Conservation (phyloP, 2,329 filamentous ascomycete genomes). For the Ophiocordyceps camponoti-rufipedis region DNA sequence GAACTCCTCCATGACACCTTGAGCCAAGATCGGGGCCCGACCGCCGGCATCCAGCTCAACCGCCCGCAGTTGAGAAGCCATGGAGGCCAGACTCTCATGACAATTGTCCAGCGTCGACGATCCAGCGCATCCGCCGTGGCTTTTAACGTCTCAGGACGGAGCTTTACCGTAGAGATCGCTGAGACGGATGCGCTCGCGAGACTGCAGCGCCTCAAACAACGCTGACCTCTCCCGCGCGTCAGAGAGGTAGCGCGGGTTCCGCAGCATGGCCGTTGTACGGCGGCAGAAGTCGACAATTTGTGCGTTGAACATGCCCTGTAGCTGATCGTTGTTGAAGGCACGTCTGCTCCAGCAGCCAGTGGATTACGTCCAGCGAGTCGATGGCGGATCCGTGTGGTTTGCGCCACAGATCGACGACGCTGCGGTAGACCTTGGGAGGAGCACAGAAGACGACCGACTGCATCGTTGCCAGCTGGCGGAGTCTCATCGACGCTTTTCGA, state of each 20-base stretch:
- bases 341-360: conserved; percentile 47
- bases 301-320: conserved; percentile 37
- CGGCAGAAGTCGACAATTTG: conserved; percentile 44
- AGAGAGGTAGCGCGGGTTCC: conserved; percentile 21
- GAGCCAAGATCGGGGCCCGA: background rate
- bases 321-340: conserved; percentile 39
- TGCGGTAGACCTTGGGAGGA: conserved; percentile 42
- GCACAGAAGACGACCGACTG: conserved; percentile 38
- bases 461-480: conserved; percentile 36
- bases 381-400: conserved; percentile 2
- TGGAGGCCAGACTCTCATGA: background rate
- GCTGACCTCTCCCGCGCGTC: conserved; percentile 13
- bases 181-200: conserved; percentile 37
- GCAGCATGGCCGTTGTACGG: conserved; percentile 27
- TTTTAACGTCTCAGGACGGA: background rate
- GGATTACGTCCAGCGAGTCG: conserved; percentile 13
- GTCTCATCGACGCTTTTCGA: conserved; percentile 44
- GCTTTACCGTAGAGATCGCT: conserved; percentile 34
- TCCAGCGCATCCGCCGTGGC: too few species aligned
- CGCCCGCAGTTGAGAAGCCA: background rate
- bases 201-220: conserved; percentile 13
- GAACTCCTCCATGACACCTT: conserved; percentile 32
- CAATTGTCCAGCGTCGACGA: background rate
- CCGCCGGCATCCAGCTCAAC: background rate
- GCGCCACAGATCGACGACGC: conserved; percentile 28